Evolutionary conservation across 257 asterid genomes (phyloP), one percentile per base, ranked within the genome.

Genomic region (Fraxinus quadrangulata): DNA sequence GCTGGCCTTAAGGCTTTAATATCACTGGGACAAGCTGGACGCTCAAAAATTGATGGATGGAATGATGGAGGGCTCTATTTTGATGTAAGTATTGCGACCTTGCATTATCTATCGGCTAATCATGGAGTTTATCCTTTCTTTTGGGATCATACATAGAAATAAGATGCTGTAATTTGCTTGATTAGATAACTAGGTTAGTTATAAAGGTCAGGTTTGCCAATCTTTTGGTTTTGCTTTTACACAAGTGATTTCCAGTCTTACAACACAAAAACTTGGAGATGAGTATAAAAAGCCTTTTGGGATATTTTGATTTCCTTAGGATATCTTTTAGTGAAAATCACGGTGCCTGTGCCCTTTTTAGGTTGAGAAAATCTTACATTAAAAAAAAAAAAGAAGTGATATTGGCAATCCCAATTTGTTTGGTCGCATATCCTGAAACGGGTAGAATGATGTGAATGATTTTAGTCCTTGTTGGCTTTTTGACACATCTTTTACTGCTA

Each of bases 21-120:
- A 87, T 86, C 97, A 70, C 77, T 85, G 71, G 92, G 96, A 81
- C 96, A 89, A 86, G 92, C 88, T 73, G 96, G 96, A 70, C 92
- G 97, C 79, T 91, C 97, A 75, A 92, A 95, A 84, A 93, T 92
- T 89, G 97, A 95, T 81, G 97, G 99, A 77, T 92, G 97, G 97
- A 80, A 84, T 83, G 97, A 92, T 72, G 97, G 97, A 68, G 96
- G 92, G 83, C 90, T 92, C 84, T 84, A 83, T 82, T 92, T 91
- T 78, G 96, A 91, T 80, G 98, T 90, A 89, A 88, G 83, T 78
- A 67, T 77, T 47, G 79, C 77, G 23, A 75, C 73, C 71, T 73
- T 26, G 47, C 77, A 19, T 36, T 24, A 51, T 54, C 79, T 69
- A 81, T 75, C 30, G 24, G 42, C 66, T 80, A 13, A 12, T 33